Evolutionary conservation across 345 rosid genomes (phyloP), one percentile per base, ranked within the genome.

Genomic region (Balakata baccata): DNA sequence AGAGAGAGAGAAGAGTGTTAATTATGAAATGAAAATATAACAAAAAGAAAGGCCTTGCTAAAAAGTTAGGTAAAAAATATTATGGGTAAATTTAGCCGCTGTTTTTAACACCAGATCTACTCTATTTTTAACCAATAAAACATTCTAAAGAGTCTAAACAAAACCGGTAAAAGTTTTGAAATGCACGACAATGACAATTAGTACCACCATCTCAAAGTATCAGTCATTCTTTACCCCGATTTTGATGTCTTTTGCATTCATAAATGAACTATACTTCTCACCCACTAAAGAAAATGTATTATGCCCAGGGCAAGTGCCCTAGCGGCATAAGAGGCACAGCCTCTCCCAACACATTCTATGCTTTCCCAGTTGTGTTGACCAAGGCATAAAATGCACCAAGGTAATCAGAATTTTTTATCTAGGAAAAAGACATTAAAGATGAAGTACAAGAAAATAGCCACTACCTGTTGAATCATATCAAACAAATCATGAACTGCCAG

Each of bases 401-500:
- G 34, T 13, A 47, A 47, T 47, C 51, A 47, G 12, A 47, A 47
- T 47, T 9, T 7, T 0, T 29, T 47, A 47, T 47, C 51, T 47
- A 8, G 12, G 51, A 47, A 9, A 47, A 47, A 47, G 51, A 47
- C 51, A 0, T 47, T 9, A 11, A 47, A 13, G 12, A 47, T 47
- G 12, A 47, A 47, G 56, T 14, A 11, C n/a, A 13, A 51, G 17
- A 14, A 51, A 13, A 51, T 3, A 6, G 56, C 23, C 18, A 22
- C 59, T 18, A 91, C 97, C 96, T 86, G 85, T 64, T 87, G 87
- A 47, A 94, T 82, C 29, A 82, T 87, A 67, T 84, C 73, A 66
- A 94, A 94, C 70, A 94, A 78, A 81, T 89, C 92, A 59, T 81
- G 80, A 11, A 94, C 93, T 2, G 97, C 96, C 34, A 86, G 90